These are phyloP conservation scores for Neoboletus magnificus DNA, from an alignment of 768 basidiomycete species.

Conservation along the genomic window DNA sequence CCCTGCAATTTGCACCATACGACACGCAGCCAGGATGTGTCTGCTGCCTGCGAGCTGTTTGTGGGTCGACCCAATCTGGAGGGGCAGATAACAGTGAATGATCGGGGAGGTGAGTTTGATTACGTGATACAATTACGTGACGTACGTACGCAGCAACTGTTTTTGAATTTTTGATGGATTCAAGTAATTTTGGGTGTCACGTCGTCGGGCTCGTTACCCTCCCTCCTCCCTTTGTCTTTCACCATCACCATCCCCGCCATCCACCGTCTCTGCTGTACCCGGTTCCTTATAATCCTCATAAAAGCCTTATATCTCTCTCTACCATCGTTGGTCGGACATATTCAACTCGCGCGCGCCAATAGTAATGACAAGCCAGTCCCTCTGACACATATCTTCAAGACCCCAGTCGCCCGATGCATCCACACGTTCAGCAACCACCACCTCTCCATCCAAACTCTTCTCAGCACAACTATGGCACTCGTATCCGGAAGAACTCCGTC, in stretches of 20 bases:
- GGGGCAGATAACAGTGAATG: conserved; percentile 14
- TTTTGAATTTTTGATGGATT: conserved; percentile 35
- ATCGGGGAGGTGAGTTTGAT: conserved; percentile 23
- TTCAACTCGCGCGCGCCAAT: conserved; percentile 3
- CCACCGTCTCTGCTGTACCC: conserved; percentile 10
- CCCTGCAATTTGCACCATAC: neutral
- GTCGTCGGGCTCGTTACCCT: conserved; percentile 22
- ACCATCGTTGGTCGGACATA: conserved; percentile 32
- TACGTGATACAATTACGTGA: conserved; percentile 30
- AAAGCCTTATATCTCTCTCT: conserved; percentile 7
- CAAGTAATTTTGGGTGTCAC: conserved; percentile 31
- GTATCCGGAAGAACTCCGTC: conserved; percentile 49
- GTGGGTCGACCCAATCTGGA: neutral
- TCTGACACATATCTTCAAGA: conserved; percentile 14
- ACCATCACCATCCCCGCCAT: conserved; percentile 25
- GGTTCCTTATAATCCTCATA: conserved; percentile 14
- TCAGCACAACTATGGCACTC: conserved; percentile 48
- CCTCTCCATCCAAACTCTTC: conserved; percentile 9
- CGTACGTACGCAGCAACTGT: conserved; percentile 28
- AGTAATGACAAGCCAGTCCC: conserved; percentile 20
- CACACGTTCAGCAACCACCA: conserved; percentile 10
- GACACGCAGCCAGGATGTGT: neutral
- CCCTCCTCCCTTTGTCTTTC: conserved; percentile 26
- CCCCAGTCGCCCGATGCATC: conserved; percentile 15
- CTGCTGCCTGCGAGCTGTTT: neutral